phyloP scores from a whole-genome alignment of 139 green algal genomes.

The Tetraselmis chui region DNA sequence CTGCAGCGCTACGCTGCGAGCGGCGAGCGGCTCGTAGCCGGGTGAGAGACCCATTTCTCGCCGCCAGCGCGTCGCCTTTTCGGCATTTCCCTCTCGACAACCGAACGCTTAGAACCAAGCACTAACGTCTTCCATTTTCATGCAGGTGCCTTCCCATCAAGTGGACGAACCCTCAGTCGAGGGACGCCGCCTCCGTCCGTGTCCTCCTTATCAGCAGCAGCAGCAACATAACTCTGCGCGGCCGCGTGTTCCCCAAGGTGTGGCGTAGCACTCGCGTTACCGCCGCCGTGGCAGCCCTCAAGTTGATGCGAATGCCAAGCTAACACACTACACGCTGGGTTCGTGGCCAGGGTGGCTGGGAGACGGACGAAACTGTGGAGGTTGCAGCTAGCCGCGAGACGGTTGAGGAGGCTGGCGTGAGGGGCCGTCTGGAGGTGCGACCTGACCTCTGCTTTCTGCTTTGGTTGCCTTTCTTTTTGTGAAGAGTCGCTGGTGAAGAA shows the following conservation, averaged over 20 bases:
- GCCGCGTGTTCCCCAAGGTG: slow-evolving; percentile 81
- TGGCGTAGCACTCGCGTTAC: neutral
- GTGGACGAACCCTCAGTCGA: slow-evolving; percentile 16
- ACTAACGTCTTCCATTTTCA: neutral
- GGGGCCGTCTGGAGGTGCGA: slow-evolving; percentile 67
- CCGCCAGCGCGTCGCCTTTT: neutral
- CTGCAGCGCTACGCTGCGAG: slow-evolving; percentile 53
- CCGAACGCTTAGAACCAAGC: neutral
- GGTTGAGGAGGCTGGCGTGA: slow-evolving; percentile 86
- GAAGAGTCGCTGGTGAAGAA: neutral
- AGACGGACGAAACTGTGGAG: slow-evolving; percentile 82
- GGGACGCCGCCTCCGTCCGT: slow-evolving; percentile 26
- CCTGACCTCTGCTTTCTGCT: too few species aligned
- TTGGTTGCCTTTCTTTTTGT: too few species aligned
- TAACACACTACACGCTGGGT: neutral
- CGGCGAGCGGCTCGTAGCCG: slow-evolving; percentile 63
- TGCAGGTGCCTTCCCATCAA: slow-evolving; percentile 76
- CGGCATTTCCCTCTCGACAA: neutral
- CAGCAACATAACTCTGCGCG: slow-evolving; percentile 39
- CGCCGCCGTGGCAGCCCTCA: neutral
- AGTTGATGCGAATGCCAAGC: neutral
- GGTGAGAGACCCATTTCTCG: slow-evolving; percentile 23
- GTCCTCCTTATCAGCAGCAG: slow-evolving; percentile 72
- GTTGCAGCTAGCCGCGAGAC: slow-evolving; percentile 75
- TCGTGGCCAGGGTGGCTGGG: slow-evolving; percentile 75